Percentiles rank a stretch among this genome's conserved stretches.
phyloP scores from a whole-genome alignment of 2,329 filamentous ascomycete genomes.

The Beauveria sp. region DNA sequence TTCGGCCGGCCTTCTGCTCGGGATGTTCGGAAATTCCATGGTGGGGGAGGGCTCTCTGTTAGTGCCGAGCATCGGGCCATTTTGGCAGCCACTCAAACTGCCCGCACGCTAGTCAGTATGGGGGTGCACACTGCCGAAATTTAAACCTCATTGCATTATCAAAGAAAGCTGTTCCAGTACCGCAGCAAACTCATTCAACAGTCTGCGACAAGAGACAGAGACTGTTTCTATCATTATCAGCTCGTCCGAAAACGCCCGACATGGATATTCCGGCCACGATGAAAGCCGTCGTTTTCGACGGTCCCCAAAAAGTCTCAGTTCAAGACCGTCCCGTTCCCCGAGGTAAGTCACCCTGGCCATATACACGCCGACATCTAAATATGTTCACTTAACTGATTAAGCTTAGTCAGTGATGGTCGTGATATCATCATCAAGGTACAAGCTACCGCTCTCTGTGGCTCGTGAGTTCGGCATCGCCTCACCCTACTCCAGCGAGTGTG shows the following conservation, averaged over 20 bases:
- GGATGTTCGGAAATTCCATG: constrained; percentile 10
- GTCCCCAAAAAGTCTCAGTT: constrained; percentile 63
- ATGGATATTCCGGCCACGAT: constrained; percentile 49
- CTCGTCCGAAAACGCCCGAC: not conserved
- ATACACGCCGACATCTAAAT: not conserved
- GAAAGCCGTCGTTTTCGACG: constrained; percentile 85
- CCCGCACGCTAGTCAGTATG: not conserved
- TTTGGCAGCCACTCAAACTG: not conserved
- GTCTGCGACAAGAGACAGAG: not conserved
- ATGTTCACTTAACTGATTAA: constrained; percentile 13
- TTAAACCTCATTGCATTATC: not conserved
- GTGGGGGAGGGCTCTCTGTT: not conserved
- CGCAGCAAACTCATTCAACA: not conserved
- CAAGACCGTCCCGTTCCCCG: constrained; percentile 74
- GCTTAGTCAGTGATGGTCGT: constrained; percentile 53
- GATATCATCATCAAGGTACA: constrained; percentile 80
- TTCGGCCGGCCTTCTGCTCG: not conserved
- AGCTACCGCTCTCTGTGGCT: constrained; percentile 80
- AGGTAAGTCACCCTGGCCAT: constrained; percentile 25
- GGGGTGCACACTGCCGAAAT: not conserved
- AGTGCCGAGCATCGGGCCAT: constrained; percentile 1
- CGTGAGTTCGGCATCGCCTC: constrained; percentile 42
- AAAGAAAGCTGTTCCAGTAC: not conserved
- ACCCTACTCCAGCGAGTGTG: not conserved
- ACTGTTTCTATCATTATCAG: not conserved